These are phyloP conservation scores for Cenococcum geophilum DNA, from an alignment of 495 filamentous ascomycete species.

Conservation along the genomic window DNA sequence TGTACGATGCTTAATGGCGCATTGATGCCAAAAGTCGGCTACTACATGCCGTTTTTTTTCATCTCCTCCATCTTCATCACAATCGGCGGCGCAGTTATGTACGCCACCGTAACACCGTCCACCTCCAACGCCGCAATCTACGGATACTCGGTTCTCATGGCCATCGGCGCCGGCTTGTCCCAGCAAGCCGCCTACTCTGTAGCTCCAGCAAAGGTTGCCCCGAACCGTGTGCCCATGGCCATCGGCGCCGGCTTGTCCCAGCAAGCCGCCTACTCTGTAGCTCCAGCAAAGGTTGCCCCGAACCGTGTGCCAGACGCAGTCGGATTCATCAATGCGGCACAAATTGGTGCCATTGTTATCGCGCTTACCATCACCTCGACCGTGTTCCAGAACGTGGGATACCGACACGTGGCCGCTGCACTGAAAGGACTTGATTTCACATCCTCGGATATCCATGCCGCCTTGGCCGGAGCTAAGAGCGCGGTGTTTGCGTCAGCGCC, in stretches of 20 bases:
- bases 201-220: constrained; percentile 5
- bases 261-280: constrained; percentile 10
- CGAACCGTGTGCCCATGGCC: constrained; percentile 9
- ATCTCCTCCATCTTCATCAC: neutral
- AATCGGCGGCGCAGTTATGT: constrained; percentile 6
- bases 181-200: constrained; percentile 9
- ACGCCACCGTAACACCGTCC: constrained; percentile 1
- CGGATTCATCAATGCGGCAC: constrained; percentile 27
- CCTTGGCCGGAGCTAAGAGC: constrained; percentile 26
- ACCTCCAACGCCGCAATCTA: constrained; percentile 9
- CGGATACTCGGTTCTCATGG: constrained; percentile 11
- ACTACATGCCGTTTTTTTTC: constrained; percentile 7
- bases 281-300: constrained; percentile 6
- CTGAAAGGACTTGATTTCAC: constrained; percentile 15
- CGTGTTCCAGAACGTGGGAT: constrained; percentile 30
- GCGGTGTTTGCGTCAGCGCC: constrained; percentile 17
- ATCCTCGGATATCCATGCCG: constrained; percentile 14
- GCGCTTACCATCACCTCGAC: constrained; percentile 20
- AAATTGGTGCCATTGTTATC: constrained; percentile 21
- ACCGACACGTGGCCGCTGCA: constrained; percentile 13
- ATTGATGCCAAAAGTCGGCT: constrained; percentile 1
- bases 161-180: constrained; percentile 11
- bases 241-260: constrained; percentile 9
- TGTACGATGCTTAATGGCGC: constrained; percentile 3
- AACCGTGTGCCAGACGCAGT: constrained; percentile 17